These are phyloP conservation scores for Wallacemonas sp. DNA, from an alignment of 208 protist species.

Conservation along the genomic window DNA sequence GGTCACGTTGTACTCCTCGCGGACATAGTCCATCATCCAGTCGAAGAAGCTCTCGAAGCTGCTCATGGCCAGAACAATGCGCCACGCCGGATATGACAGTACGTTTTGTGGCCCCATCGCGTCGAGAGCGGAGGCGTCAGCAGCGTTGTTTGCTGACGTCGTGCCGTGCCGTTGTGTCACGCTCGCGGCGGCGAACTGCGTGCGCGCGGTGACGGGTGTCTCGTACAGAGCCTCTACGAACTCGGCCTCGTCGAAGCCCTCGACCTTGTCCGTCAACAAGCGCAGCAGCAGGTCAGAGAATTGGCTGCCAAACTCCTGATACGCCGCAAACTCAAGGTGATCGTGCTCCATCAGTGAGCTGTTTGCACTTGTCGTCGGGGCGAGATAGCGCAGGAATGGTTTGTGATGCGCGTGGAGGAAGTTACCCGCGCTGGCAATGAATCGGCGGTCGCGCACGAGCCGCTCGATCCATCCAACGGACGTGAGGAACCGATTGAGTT, in stretches of 20 bases:
- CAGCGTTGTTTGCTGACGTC: not conserved
- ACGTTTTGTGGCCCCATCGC: slow-evolving; percentile 33
- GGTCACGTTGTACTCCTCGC: slow-evolving; percentile 74
- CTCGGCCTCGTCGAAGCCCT: slow-evolving; percentile 71
- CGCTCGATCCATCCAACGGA: slow-evolving; percentile 62
- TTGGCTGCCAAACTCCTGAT: slow-evolving; percentile 54
- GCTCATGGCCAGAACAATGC: slow-evolving; percentile 74
- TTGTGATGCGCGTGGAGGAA: slow-evolving; percentile 79
- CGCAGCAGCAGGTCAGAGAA: slow-evolving; percentile 53
- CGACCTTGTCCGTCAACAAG: slow-evolving; percentile 48
- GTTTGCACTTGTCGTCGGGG: not conserved
- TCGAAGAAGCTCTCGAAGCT: slow-evolving; percentile 78
- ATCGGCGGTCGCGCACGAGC: slow-evolving; percentile 47
- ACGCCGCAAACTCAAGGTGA: slow-evolving; percentile 72
- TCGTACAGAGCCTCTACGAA: slow-evolving; percentile 80
- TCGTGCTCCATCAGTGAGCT: slow-evolving; percentile 39
- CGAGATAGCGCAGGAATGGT: slow-evolving; percentile 57
- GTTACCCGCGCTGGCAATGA: slow-evolving; percentile 50
- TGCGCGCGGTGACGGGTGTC: slow-evolving; percentile 32
- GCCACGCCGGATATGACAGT: slow-evolving; percentile 80
- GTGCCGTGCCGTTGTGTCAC: not conserved
- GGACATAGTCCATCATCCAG: slow-evolving; percentile 87
- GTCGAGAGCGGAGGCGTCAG: not conserved
- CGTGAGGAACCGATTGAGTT: slow-evolving; percentile 64
- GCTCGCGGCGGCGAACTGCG: slow-evolving; percentile 14